Evolutionary conservation across 2,329 filamentous ascomycete genomes (phyloP), one percentile per base, ranked within the genome.

Genomic region (Aspergillus pseudoviridinutans): DNA sequence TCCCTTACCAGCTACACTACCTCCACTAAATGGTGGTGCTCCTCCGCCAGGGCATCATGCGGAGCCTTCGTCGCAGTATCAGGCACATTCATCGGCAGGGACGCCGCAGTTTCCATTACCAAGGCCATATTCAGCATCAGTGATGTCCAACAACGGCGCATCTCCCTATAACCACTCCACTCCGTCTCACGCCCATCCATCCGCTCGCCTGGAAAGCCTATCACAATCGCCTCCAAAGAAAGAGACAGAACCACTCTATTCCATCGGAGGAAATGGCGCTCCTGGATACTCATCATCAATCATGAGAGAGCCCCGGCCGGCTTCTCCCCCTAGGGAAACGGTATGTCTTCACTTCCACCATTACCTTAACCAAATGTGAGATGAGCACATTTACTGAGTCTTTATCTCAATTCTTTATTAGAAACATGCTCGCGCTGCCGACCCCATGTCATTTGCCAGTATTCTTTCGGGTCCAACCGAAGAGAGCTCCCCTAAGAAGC

Each of bases 361-460:
- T 44, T 56, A 46, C 55, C 20, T 28, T 12, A 14, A 6, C 10
- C 22, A 5, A 24, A 14, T 25, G 20, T 7, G 12, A 27, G 32
- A 38, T 38, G 32, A 24, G 20, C n/a, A 25, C 3, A 12, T 22
- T 25, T 49, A 8, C 14, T 47, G 8, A 25, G 5, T 12, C 8
- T 27, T 22, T 35, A 9, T 46, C 4, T 29, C 29, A 3, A 38
- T 57, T 7, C 54, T 28, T 8, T 46, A 51, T 63, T 72, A 92
- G 84, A 89, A 88, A 51, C 84, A 89, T 1, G 86, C 85, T 64
- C 87, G 92, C 72, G 82, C 87, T 44, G 87, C 88, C 58, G 90
- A 96, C 71, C 89, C 92, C 54, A 97, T 97, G 92, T 94, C 92
- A 4, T 94, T 97, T 70, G 94, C 91, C 64, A 97, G 92, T 71